A percentile compares a stretch with the other conserved stretches of the same genome.
Conservation (phyloP, 768 basidiomycete genomes). For the Bullera alba region DNA sequence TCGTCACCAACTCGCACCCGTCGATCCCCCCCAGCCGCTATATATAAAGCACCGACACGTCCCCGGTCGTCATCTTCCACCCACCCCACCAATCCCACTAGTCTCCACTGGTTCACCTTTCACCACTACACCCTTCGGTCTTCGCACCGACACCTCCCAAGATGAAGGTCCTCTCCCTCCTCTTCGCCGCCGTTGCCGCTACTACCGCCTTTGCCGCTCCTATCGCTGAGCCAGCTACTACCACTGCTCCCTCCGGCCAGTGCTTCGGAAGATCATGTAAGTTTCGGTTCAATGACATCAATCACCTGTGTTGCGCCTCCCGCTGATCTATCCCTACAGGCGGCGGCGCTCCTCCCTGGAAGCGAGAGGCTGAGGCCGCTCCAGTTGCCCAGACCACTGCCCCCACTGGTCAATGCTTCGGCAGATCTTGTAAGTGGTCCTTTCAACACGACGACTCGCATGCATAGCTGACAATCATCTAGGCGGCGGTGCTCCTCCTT, state of each 20-base stretch:
- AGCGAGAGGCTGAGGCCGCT: background rate
- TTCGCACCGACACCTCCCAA: slow-evolving; percentile 1
- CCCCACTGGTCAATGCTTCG: slow-evolving; percentile 14
- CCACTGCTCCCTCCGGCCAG: slow-evolving; percentile 6
- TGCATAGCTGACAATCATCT: too few species aligned
- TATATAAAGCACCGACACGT: background rate
- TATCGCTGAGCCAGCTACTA: slow-evolving; percentile 13
- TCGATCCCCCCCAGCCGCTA: background rate
- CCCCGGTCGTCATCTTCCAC: background rate
- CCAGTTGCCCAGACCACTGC: background rate
- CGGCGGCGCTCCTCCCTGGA: background rate
- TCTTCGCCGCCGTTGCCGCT: slow-evolving; percentile 31
- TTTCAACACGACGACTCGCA: background rate
- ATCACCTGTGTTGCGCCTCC: background rate
- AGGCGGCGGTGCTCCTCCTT: background rate
- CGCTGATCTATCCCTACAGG: background rate
- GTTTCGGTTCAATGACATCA: background rate
- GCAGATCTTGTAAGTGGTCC: slow-evolving; percentile 15
- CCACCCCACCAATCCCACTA: background rate
- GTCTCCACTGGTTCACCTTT: background rate
- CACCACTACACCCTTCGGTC: background rate
- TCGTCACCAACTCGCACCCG: background rate
- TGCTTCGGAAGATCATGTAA: slow-evolving; percentile 18
- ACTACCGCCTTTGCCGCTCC: slow-evolving; percentile 35
- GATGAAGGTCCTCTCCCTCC: slow-evolving; percentile 39